Base-by-base conservation (phyloP, 129 eudicot genomes). In the Rutidosis leptorrhynchoides region DNA sequence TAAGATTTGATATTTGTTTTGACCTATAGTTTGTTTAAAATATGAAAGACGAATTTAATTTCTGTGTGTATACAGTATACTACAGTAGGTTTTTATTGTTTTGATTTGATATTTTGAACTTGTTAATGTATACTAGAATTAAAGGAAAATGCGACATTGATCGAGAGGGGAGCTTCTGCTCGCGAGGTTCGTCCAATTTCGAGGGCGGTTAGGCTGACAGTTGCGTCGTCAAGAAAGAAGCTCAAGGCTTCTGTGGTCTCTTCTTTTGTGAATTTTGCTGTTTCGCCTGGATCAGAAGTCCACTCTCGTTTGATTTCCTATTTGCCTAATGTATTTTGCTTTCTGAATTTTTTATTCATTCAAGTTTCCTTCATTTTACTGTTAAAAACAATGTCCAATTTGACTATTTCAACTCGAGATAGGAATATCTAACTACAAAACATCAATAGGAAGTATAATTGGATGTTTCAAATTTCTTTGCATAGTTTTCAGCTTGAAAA, bases 231-330 rank as follows among this genome's bases (percentile, higher is more conserved):
- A 78, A 84, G 98, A 67, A 80, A 65, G 72, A 82, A 82, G 84
- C 68, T 93, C 32, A 84, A 81, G 65, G 82, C 80, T 35, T 81
- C 95, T 35, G 85, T 83, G 67, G 60, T 93, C 16, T 76, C 79
- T 62, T 64, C 84, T 22, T 93, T 93, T 67, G 83, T 93, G 7
- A 80, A 74, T 67, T 83, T 73, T 53, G 85, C 86, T 21, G 84
- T 93, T 52, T 76, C 76, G 28, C 83, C 90, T 71, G 96, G 98
- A 66, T 93, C 98, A 5, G 98, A 93, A 68, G 84, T 73, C 8
- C 91, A 83, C 54, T 25, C 79, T 60, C 87, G 85, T 30, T 43
- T 92, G 62, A 62, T 82, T 30, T 83, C 90, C 0, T 93, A 73
- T 68, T 54, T 93, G 37, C 96, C 96, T 27, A 83, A 85, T 89